Evolutionary conservation across 1,284 basidiomycete species (phyloP).

Genomic region (Mycosarcoma mackinlayi): DNA sequence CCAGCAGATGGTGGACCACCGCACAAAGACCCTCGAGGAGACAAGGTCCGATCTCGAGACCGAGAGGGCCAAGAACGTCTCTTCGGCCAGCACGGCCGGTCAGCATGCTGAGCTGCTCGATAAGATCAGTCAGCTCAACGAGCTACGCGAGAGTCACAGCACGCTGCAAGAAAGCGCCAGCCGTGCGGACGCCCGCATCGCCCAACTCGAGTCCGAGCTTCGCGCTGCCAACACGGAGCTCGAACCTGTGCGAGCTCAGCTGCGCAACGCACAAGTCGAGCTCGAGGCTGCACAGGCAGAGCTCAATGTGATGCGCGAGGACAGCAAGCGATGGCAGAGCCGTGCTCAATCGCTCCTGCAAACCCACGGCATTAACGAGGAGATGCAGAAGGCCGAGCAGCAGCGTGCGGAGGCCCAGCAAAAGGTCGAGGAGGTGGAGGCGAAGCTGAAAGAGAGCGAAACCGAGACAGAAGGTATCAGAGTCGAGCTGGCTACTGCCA

Average conservation of each 20-base stretch:
- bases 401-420: slow-evolving; percentile 54
- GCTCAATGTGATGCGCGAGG: slow-evolving; percentile 79
- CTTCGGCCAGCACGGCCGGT: slow-evolving; percentile 73
- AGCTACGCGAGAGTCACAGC: slow-evolving; percentile 87
- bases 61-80: slow-evolving; percentile 41
- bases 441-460: slow-evolving; percentile 36
- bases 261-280: slow-evolving; percentile 78
- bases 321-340: slow-evolving; percentile 85
- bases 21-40: slow-evolving; percentile 78
- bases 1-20: slow-evolving; percentile 80
- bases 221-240: slow-evolving; percentile 73
- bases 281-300: slow-evolving; percentile 78
- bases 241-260: slow-evolving; percentile 80
- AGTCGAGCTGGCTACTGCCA: slow-evolving; percentile 44
- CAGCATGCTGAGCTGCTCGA: slow-evolving; percentile 87
- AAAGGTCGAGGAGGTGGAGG: slow-evolving; percentile 41
- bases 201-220: slow-evolving; percentile 71
- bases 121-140: slow-evolving; percentile 85
- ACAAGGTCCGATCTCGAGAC: slow-evolving; percentile 70
- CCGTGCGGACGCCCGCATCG: slow-evolving; percentile 73
- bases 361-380: slow-evolving; percentile 85
- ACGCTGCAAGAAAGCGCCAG: slow-evolving; percentile 83
- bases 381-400: slow-evolving; percentile 63
- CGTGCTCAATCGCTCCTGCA: slow-evolving; percentile 82
- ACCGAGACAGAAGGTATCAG: slow-evolving; percentile 26